Percentiles rank a stretch among this genome's conserved stretches.
Conservation (phyloP, 805 yeast species). For the Kodamaea kaohsiungensis region DNA sequence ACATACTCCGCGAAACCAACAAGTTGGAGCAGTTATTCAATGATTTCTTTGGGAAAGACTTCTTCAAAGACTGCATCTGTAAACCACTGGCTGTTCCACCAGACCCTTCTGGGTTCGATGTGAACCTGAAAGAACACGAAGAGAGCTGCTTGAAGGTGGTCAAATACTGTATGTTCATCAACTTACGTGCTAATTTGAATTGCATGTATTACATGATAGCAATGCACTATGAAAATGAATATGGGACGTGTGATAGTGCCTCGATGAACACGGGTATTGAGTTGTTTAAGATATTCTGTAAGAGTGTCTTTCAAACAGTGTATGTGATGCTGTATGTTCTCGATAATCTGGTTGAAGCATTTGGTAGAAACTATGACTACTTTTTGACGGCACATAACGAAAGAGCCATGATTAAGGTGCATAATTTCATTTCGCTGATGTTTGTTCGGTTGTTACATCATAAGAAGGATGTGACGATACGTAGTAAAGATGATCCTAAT, state of each 20-base stretch:
- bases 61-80: constrained; percentile 40
- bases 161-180: constrained; percentile 36
- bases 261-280: constrained; percentile 43
- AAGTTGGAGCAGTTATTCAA: constrained; percentile 36
- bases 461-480: constrained; percentile 31
- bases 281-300: constrained; percentile 41
- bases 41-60: constrained; percentile 42
- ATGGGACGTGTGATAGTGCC: constrained; percentile 25
- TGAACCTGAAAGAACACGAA: constrained; percentile 26
- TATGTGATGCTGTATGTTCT: constrained; percentile 45
- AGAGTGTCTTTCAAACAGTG: constrained; percentile 42
- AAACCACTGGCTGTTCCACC: constrained; percentile 25
- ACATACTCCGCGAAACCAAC: constrained; percentile 36
- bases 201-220: constrained; percentile 43
- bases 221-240: constrained; percentile 39
- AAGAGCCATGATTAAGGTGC: constrained; percentile 42
- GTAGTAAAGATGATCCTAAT: constrained; percentile 15
- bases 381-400: constrained; percentile 38
- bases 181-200: constrained; percentile 39
- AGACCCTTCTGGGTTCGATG: constrained; percentile 16
- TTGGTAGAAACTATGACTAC: constrained; percentile 42
- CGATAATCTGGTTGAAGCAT: constrained; percentile 42
- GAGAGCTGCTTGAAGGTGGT: constrained; percentile 34
- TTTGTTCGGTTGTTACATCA: constrained; percentile 41
- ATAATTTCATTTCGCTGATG: constrained; percentile 38